Evolutionary conservation across 2,329 filamentous ascomycete genomes (phyloP).

Genomic region (Parastagonospora avenae): DNA sequence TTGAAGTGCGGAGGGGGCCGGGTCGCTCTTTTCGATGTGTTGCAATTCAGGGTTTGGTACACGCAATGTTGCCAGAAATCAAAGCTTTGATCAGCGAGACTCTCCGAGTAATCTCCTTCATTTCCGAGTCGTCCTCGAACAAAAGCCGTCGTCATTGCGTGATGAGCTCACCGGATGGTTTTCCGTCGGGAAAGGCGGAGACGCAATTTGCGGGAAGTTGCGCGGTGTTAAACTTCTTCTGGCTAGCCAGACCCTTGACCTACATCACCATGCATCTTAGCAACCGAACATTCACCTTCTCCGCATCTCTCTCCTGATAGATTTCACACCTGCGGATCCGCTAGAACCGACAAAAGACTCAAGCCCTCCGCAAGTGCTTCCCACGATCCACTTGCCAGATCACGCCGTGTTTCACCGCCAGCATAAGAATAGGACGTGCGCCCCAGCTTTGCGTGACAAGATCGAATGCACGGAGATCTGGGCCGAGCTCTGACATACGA

Average conservation of each 20-base stretch:
- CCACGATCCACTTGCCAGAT: conserved; percentile 11
- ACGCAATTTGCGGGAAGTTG: conserved; percentile 11
- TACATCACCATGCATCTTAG: conserved; percentile 23
- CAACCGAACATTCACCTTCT: conserved; percentile 17
- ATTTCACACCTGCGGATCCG: conserved; percentile 14
- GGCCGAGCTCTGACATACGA: conserved; percentile 18
- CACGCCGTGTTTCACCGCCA: conserved; percentile 15
- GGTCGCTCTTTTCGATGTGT: not conserved
- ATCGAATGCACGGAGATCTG: conserved; percentile 14
- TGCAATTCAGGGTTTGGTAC: not conserved
- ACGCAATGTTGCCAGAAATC: not conserved
- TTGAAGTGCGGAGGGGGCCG: not conserved
- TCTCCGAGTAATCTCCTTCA: conserved; percentile 25
- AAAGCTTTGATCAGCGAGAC: not conserved
- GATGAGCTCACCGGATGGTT: conserved; percentile 13
- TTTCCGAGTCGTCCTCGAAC: conserved; percentile 24
- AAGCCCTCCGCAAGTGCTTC: conserved; percentile 8
- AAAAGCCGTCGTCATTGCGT: conserved; percentile 15
- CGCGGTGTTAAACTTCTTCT: conserved; percentile 3
- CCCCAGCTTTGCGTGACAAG: conserved; percentile 18
- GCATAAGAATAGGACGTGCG: conserved; percentile 28
- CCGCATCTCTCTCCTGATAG: conserved; percentile 19
- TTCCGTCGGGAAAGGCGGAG: conserved; percentile 23
- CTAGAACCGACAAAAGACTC: conserved; percentile 10
- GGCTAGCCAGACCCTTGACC: conserved; percentile 12